Conservation (phyloP, 495 filamentous ascomycete genomes). For the Penicillium cinerascens region DNA sequence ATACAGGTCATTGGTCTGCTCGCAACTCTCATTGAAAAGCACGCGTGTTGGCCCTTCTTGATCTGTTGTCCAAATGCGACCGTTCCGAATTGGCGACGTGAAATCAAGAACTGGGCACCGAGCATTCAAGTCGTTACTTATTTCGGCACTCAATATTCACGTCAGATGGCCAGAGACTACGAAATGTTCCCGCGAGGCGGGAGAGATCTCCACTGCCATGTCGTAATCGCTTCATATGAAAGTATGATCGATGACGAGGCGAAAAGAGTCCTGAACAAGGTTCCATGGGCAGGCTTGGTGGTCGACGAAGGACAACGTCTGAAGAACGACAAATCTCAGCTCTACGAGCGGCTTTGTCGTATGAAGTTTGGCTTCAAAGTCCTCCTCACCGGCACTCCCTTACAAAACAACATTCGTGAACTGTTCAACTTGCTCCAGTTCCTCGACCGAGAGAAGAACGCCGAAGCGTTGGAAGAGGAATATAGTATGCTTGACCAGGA, state of each 20-base stretch:
- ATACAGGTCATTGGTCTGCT: constrained; percentile 88
- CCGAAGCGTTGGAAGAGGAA: constrained; percentile 67
- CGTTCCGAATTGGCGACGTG: constrained; percentile 93
- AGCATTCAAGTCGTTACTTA: constrained; percentile 84
- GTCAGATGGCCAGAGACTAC: constrained; percentile 65
- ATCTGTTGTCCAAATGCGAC: constrained; percentile 93
- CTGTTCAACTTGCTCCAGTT: constrained; percentile 96
- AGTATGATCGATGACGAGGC: constrained; percentile 68
- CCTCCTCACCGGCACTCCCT: constrained; percentile 82
- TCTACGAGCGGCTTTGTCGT: constrained; percentile 68
- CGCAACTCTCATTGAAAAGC: constrained; percentile 71
- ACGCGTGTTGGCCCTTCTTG: constrained; percentile 86
- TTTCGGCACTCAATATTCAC: constrained; percentile 69
- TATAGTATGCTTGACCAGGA: constrained; percentile 73
- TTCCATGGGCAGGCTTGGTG: constrained; percentile 83
- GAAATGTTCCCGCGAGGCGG: constrained; percentile 74
- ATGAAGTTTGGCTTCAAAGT: constrained; percentile 77
- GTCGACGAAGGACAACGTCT: constrained; percentile 96
- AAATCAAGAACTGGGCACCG: constrained; percentile 93
- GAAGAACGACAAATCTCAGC: constrained; percentile 83
- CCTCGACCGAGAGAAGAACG: constrained; percentile 66
- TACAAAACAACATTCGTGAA: constrained; percentile 94
- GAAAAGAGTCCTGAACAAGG: constrained; percentile 55
- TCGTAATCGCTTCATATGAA: constrained; percentile 94
- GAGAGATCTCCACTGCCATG: constrained; percentile 70